Evolutionary conservation across 2,329 filamentous ascomycete genomes (phyloP), one percentile per base, ranked within the genome.

Genomic region (Alternaria solani): DNA sequence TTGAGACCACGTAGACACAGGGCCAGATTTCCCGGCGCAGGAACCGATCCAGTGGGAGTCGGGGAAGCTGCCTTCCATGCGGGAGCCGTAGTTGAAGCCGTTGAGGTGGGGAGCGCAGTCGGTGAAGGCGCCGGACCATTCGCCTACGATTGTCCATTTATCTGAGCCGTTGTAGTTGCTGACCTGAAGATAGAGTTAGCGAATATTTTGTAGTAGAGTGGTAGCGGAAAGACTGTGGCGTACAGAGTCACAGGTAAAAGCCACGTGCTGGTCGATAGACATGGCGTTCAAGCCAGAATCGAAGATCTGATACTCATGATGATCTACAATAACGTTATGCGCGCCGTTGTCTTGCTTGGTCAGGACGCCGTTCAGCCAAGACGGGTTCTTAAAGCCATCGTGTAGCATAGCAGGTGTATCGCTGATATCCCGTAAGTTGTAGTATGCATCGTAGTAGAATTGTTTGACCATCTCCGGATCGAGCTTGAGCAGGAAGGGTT

Each of bases 271-370:
- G 61, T 81, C 80, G 6, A 82, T 81, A 14, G 79, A 77, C 74
- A 86, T 74, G 30, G 80, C 79, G 18, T 88, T 77, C 16, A 85
- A 75, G 1, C 78, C 79, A 9, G 82, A 74, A 52, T 81, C 83
- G 75, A 90, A 90, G 58, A 88, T 82, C 70, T 90, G 85, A 74
- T 91, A 91, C 74, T 90, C 87, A 69, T 91, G 89, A 56, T 88
- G 87, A 70, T 91, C 89, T 64, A 91, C 78, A 56, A 87, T 83
- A 32, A 89, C 84, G 47, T 84, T 82, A 48, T 83, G 78, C 1
- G 82, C 78, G 57, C 80, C 78, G 65, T 83, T 78, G 68, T 85
- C 82, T 1, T 78, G 78, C 1, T 79, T 78, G 5, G 81, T 84
- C 66, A 89, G 79, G 72, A 87, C 87, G 4, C 83, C 84, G 69